These are phyloP conservation scores for Musa acuminata DNA, from an alignment of 176 grass and related monocot genomes.

Conservation along the genomic window DNA sequence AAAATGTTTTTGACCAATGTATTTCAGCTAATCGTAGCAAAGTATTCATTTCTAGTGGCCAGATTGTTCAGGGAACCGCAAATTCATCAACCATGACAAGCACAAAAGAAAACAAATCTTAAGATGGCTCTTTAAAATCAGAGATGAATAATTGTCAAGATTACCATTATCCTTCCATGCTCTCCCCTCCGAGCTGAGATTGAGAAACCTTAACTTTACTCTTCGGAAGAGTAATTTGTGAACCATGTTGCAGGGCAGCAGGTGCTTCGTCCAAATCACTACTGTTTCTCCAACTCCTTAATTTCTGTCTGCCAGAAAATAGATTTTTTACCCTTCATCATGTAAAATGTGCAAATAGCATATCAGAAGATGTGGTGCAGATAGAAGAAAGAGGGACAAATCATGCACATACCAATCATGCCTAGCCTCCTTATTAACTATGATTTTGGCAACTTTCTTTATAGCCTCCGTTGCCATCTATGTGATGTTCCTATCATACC, in stretches of 20 bases:
- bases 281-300: slow-evolving; percentile 60
- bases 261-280: slow-evolving; percentile 38
- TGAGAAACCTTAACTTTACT: slow-evolving; percentile 43
- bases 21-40: too few species aligned
- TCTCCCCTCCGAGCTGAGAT: slow-evolving; percentile 27
- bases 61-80: neutral
- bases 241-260: slow-evolving; percentile 22
- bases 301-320: slow-evolving; percentile 22
- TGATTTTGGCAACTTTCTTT: slow-evolving; percentile 54
- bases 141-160: neutral
- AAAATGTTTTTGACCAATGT: too few species aligned
- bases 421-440: slow-evolving; percentile 35
- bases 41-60: too few species aligned
- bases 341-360: slow-evolving; percentile 23
- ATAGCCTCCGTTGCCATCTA: slow-evolving; percentile 59
- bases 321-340: slow-evolving; percentile 37
- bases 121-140: neutral
- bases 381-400: neutral
- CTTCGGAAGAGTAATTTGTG: slow-evolving; percentile 26
- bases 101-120: neutral
- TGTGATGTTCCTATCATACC: slow-evolving; percentile 62
- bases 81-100: neutral
- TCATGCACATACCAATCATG: slow-evolving; percentile 23
- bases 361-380: neutral
- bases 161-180: slow-evolving; percentile 51